These are phyloP conservation scores for Diaporthe helianthi DNA, from an alignment of 2,329 filamentous ascomycete species.

Conservation along the genomic window DNA sequence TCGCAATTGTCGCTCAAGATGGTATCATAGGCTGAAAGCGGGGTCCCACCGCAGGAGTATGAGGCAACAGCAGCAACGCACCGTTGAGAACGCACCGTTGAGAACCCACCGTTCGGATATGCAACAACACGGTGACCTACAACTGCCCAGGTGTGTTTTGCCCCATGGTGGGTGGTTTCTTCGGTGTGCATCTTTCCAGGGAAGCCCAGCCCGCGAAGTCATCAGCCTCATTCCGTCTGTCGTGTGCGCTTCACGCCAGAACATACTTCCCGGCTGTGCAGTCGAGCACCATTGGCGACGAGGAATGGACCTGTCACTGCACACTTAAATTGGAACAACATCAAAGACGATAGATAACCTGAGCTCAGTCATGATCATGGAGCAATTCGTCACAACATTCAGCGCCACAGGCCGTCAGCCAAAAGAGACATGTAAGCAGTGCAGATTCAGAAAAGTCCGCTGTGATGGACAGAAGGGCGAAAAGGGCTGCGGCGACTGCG, in stretches of 20 bases:
- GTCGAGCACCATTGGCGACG: constrained; percentile 8
- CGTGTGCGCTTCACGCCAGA: neutral
- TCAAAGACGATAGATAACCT: constrained; percentile 1
- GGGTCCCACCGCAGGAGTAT: constrained; percentile 31
- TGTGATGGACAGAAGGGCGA: constrained; percentile 29
- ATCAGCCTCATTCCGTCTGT: constrained; percentile 11
- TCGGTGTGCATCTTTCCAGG: constrained; percentile 20
- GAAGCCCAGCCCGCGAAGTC: constrained; percentile 6
- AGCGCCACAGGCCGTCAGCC: constrained; percentile 33
- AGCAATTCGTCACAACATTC: constrained; percentile 34
- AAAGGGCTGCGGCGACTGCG: constrained; percentile 32
- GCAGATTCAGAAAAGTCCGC: constrained; percentile 32
- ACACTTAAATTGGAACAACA: neutral
- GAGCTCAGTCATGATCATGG: constrained; percentile 24
- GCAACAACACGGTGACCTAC: constrained; percentile 32
- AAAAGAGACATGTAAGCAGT: constrained; percentile 35
- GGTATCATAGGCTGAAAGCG: constrained; percentile 34
- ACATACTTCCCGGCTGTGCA: neutral
- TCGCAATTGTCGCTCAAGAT: constrained; percentile 35
- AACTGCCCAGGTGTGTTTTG: too few species aligned
- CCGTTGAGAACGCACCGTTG: neutral
- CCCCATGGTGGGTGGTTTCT: too few species aligned
- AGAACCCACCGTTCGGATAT: constrained; percentile 28
- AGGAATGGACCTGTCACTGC: constrained; percentile 14
- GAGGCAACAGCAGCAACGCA: neutral